phyloP scores from a whole-genome alignment of 2,329 filamentous ascomycete genomes.

The Nigrospora osmanthi region DNA sequence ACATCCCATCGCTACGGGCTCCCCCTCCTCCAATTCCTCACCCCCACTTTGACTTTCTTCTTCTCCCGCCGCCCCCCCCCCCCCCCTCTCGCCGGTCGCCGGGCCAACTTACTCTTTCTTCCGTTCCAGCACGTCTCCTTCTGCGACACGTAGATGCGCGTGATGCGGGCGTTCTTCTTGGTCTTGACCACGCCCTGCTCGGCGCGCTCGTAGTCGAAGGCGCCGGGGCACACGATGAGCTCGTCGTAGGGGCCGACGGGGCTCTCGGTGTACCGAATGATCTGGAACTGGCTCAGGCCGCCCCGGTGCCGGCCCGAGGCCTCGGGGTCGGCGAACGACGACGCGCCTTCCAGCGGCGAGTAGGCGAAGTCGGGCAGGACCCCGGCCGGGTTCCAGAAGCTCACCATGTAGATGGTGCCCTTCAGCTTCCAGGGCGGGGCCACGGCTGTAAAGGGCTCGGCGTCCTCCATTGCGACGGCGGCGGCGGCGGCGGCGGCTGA shows the following conservation, averaged over 20 bases:
- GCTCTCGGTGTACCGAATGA: conserved; percentile 41
- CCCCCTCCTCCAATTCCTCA: no score
- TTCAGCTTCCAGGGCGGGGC: conserved; percentile 36
- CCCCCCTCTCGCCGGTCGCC: no score
- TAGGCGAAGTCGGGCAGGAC: conserved; percentile 30
- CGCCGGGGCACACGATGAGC: conserved; percentile 38
- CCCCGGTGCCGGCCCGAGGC: conserved; percentile 29
- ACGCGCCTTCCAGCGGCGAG: conserved; percentile 36
- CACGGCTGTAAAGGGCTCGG: conserved; percentile 11
- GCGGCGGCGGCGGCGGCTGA: neutral
- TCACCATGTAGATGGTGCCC: conserved; percentile 34
- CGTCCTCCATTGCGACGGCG: neutral
- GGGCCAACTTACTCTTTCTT: conserved; percentile 31
- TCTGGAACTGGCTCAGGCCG: conserved; percentile 39
- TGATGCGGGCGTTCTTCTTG: conserved; percentile 32
- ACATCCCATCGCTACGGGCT: neutral
- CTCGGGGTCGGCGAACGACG: conserved; percentile 24
- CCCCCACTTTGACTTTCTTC: no score
- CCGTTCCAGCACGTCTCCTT: conserved; percentile 45
- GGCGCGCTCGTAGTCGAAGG: conserved; percentile 31
- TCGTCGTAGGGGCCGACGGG: conserved; percentile 49
- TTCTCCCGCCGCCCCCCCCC: no score
- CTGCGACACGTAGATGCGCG: conserved; percentile 48
- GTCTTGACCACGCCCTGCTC: conserved; percentile 20
- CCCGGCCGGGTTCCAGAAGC: conserved; percentile 28